phyloP scores from a whole-genome alignment of 257 asterid genomes.

The Solanum gandarillasii region DNA sequence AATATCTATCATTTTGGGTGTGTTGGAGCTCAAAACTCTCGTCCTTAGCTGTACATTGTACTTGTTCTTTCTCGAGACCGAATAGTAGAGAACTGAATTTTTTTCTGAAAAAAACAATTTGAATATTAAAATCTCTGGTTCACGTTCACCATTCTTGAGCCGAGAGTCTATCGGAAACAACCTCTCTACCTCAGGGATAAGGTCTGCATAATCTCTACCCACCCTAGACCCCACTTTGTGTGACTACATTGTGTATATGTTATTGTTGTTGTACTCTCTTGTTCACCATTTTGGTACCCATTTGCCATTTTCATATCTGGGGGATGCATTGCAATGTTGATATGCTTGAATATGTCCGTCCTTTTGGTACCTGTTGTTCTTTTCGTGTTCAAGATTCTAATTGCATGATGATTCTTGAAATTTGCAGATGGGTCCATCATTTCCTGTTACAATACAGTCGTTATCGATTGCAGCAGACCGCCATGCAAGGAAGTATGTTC shows the following conservation, averaged over 20 bases:
- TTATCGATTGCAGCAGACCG: constrained; percentile 81
- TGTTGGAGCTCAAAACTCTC: not conserved
- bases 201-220: not conserved
- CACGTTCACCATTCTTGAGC: not conserved
- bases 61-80: not conserved
- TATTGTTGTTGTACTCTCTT: not conserved
- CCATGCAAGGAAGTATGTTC: constrained; percentile 37
- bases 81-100: not conserved
- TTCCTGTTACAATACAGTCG: constrained; percentile 67
- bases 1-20: not conserved
- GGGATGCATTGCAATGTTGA: not conserved
- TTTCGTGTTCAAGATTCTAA: constrained; percentile 1
- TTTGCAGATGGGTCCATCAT: constrained; percentile 82
- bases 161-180: not conserved
- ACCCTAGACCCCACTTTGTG: not conserved
- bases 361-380: not conserved
- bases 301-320: not conserved
- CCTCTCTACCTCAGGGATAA: not conserved
- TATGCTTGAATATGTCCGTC: not conserved
- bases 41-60: not conserved
- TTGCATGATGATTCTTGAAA: not conserved
- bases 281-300: not conserved
- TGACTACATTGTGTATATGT: not conserved
- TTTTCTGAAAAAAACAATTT: not conserved
- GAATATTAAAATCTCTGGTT: not conserved